Evolutionary conservation across 805 yeast genomes (phyloP), one percentile per base, ranked within the genome.

Genomic region (Blastobotrys muscicola): DNA sequence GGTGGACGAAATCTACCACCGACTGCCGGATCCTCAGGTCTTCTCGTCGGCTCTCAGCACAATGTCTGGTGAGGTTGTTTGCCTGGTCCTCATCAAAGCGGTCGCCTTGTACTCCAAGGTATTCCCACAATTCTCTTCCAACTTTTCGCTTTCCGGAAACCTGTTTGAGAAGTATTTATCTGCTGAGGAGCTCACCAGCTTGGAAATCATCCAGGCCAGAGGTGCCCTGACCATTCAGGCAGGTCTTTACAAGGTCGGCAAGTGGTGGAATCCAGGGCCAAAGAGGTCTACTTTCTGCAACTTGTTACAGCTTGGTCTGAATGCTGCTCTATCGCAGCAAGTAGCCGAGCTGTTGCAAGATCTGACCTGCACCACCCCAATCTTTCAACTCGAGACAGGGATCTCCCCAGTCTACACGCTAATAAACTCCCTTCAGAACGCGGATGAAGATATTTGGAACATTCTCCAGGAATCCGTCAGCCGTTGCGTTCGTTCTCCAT

Each of bases 391-490:
- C n/a, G 59, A 65, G 2, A 56, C 74, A 0, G 55, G 74, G 15
- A 71, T 68, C 5, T 70, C 80, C 8, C 89, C 87, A 5, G 63
- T 77, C 0, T 59, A 63, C 36, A 74, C 80, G 0, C 58, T 86
- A 4, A 60, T 80, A 2, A 68, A 70, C 42, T 70, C 86, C 6
- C 56, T 80, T 7, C 30, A 32, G 13, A 32, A 34, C 13, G 38
- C 36, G 9, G 14, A 36, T 33, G 38, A 38, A n/a, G 14, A 26
- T 12, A 56, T 86, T 2, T 81, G 85, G 81, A 66, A 65, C 8
- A 59, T 85, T 29, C 49, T 90, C 5, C 95, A 90, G 56, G 92
- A 89, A 58, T 66, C 85, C 0, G 70, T 86, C 29, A 69, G 85
- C 1, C 72, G 96, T 49, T 71, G 80, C 48, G 72, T 81, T 32